These are phyloP conservation scores for Tetracladium marchalianum DNA, from an alignment of 495 filamentous ascomycete species.

Conservation along the genomic window DNA sequence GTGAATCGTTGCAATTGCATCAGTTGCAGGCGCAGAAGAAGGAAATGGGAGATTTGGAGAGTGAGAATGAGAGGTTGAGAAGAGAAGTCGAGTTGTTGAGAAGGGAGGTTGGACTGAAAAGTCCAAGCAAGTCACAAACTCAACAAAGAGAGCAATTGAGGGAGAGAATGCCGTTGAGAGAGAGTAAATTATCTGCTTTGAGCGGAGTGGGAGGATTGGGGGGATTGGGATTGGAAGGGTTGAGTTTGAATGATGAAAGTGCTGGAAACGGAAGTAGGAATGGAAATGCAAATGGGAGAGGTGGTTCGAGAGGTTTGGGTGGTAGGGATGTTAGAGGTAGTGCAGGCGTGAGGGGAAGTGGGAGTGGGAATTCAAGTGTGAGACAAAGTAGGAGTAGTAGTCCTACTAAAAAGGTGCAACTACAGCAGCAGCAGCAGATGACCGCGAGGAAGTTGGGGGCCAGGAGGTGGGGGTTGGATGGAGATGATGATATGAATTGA, in stretches of 20 bases:
- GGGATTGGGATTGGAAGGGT: conserved; percentile 1
- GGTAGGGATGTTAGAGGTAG: too few species aligned
- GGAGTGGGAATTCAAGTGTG: not conserved
- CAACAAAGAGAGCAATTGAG: not conserved
- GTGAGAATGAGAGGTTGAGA: conserved; percentile 50
- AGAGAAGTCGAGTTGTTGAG: conserved; percentile 39
- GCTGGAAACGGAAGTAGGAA: not conserved
- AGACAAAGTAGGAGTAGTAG: conserved; percentile 1
- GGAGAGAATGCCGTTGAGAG: conserved; percentile 1
- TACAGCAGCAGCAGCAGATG: too few species aligned
- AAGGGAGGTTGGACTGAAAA: conserved; percentile 29
- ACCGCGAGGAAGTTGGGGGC: conserved; percentile 42
- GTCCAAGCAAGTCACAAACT: conserved; percentile 13
- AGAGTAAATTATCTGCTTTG: not conserved
- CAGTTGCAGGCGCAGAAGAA: conserved; percentile 4
- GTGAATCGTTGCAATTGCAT: conserved; percentile 3
- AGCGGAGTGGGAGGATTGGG: not conserved
- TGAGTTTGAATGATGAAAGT: not conserved
- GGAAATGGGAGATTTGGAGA: conserved; percentile 43
- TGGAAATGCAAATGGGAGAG: conserved; percentile 7
- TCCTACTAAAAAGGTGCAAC: conserved; percentile 29
- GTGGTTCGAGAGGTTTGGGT: not conserved
- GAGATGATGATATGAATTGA: conserved; percentile 30
- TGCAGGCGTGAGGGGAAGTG: not conserved
- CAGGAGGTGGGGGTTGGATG: conserved; percentile 46